Evolutionary conservation across 305 asterid genomes (phyloP), one percentile per base, ranked within the genome.

Genomic region (Fraxinus platypoda): DNA sequence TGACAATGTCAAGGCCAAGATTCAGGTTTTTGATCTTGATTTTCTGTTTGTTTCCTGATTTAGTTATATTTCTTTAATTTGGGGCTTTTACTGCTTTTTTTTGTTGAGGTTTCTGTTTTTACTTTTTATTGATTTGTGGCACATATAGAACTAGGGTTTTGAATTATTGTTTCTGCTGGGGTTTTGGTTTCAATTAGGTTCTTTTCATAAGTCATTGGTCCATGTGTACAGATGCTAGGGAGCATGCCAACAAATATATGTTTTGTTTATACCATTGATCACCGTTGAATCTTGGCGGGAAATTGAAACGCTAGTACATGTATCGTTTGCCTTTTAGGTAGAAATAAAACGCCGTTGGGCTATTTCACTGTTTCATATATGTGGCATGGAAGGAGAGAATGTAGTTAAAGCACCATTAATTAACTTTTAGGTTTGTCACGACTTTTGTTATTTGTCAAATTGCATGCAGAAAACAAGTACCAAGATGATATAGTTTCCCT

Each of bases 1-100:
- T 64, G 92, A 89, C 73, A 85, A 86, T 80, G 89, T 89, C 83
- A 89, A 89, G 83, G 87, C 89, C 76, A 87, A 87, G 86, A 89
- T 89, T 81, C 91, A 89, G 90, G 90, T 87, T 46, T 43, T 28
- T 70, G 4, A 12, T 70, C 21, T 30, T 70, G 28, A 28, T 26
- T 26, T 1, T 26, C 0, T 70, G 12, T 70, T 30, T 49, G 0
- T 46, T 49, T 49, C 21, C 8, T 49, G 59, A 49, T 49, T 26
- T 26, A 28, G 38, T 13, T 26, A 4, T 70, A 0, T 5, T 28
- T 70, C 3, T 15, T 26, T 28, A 26, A 4, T 26, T 38, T 41
- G 15, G 57, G 8, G 57, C 2, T 17, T 75, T 41, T 11, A 23
- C 9, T 41, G 46, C 26, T 75, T 13, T 15, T 13, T 75, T 8